Evolutionary conservation across 2,329 filamentous ascomycete genomes (phyloP), one percentile per base, ranked within the genome.

Genomic region (Colletotrichum plurivorum): DNA sequence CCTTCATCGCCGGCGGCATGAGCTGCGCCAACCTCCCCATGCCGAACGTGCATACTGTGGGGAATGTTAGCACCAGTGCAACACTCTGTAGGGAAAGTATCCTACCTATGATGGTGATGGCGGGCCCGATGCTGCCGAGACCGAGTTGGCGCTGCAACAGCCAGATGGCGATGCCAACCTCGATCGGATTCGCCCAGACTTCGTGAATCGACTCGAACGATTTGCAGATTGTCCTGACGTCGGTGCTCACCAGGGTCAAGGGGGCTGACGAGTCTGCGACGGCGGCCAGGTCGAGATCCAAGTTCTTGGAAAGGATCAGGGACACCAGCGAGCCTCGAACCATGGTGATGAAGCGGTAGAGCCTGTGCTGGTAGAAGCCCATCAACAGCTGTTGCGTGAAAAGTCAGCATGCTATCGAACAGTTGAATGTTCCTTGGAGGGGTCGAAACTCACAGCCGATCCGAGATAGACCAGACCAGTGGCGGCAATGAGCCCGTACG

Each of bases 331-430:
- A 63, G 1, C 65, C 60, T 20, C 61, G 60, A 22, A 54, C 45
- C 48, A 59, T 65, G 18, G 65, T 59, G 53, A 68, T 65, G n/a
- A 43, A 76, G 5, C 78, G 72, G 36, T 76, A 79, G 2, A 74
- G 75, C 8, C 78, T 63, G 27, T 80, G 76, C 41, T 79, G 77
- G 53, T 78, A 78, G 73, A 78, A 79, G 1, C 76, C 77, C 12
- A 75, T 79, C 57, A 56, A 31, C 0, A n/a, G 1, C 27, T 49
- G 7, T 36, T 3, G 9, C 31, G 31, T 36, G 31, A n/a, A 2
- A n/a, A n/a, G 13, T 43, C 13, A 43, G 41, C 41, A 16, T 13
- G 6, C 5, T 31, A 31, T 10, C 31, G 39, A 41, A 41, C 9
- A 43, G 41, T 43, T 12, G 13, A 43, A 15, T 13, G 9, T 15